Conservation (phyloP, 768 basidiomycete species). For the Ephemerocybe angulata region DNA sequence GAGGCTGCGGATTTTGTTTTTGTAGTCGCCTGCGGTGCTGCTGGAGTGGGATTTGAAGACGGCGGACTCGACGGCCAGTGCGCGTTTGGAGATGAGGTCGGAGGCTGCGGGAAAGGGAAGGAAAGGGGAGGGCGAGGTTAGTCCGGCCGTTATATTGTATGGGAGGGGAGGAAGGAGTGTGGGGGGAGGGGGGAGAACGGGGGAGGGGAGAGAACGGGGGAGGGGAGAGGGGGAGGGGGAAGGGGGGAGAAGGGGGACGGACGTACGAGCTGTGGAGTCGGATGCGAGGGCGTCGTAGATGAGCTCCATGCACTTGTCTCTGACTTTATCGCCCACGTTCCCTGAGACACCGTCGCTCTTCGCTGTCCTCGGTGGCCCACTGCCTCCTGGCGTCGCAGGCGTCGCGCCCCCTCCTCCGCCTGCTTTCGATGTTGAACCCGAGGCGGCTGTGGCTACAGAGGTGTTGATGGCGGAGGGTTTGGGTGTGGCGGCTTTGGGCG, state of each 20-base stretch:
- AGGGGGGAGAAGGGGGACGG: not conserved
- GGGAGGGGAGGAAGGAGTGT: too few species aligned
- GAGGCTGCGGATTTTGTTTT: slow-evolving; percentile 78
- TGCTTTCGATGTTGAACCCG: slow-evolving; percentile 14
- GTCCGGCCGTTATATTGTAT: too few species aligned
- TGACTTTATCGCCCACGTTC: slow-evolving; percentile 62
- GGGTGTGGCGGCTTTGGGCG: not conserved
- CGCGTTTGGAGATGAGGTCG: slow-evolving; percentile 63
- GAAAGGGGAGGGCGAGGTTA: not conserved
- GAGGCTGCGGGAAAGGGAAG: slow-evolving; percentile 43
- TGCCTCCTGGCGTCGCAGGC: slow-evolving; percentile 35
- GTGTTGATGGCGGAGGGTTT: not conserved
- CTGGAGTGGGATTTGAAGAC: slow-evolving; percentile 45
- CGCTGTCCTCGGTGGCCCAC: slow-evolving; percentile 46
- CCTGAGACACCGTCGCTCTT: slow-evolving; percentile 70
- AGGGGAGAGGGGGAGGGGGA: too few species aligned
- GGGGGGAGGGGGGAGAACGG: too few species aligned
- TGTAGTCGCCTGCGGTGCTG: slow-evolving; percentile 52
- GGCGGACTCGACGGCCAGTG: slow-evolving; percentile 68
- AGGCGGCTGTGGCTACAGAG: not conserved
- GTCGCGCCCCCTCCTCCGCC: slow-evolving; percentile 37
- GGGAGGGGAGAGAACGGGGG: not conserved
- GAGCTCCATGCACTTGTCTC: slow-evolving; percentile 86
- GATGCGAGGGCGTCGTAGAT: slow-evolving; percentile 87
- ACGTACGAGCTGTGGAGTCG: slow-evolving; percentile 87